A percentile compares a stretch with the other conserved stretches of the same genome.
These are phyloP conservation scores for Castanea mollissima DNA, from an alignment of 306 rosid genomes.

Conservation along the genomic window DNA sequence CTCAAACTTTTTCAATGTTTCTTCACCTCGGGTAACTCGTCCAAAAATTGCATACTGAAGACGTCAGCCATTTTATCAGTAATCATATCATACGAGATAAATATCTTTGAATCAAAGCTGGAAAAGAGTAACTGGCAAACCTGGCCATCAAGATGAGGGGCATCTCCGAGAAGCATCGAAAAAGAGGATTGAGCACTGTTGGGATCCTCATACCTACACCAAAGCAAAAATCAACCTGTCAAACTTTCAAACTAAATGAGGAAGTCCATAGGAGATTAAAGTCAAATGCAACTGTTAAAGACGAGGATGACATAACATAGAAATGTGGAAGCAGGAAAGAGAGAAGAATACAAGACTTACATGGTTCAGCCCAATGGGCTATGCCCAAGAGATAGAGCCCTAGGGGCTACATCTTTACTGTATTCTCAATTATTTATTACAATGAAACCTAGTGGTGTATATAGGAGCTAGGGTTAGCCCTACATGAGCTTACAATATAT, in stretches of 20 bases:
- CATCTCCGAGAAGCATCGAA: constrained; percentile 82
- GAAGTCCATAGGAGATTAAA: neutral
- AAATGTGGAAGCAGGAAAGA: too few relatives aligned
- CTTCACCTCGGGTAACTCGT: constrained; percentile 85
- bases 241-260: neutral
- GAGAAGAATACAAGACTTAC: too few relatives aligned
- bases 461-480: too few relatives aligned
- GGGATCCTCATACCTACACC: constrained; percentile 66
- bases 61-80: constrained; percentile 27
- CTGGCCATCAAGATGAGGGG: constrained; percentile 93
- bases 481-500: too few relatives aligned
- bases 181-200: constrained; percentile 80
- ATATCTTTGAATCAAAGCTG: constrained; percentile 16
- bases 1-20: constrained; percentile 76
- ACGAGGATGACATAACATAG: too few relatives aligned
- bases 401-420: too few relatives aligned
- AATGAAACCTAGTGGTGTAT: too few relatives aligned
- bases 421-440: too few relatives aligned
- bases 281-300: constrained; percentile 7
- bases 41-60: constrained; percentile 94
- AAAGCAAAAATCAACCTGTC: constrained; percentile 7
- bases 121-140: constrained; percentile 31
- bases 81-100: constrained; percentile 17
- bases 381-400: too few relatives aligned
- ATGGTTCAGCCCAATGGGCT: too few relatives aligned